Evolutionary conservation across 2,329 filamentous ascomycete species (phyloP).

Genomic region (Bipolaris oryzae): DNA sequence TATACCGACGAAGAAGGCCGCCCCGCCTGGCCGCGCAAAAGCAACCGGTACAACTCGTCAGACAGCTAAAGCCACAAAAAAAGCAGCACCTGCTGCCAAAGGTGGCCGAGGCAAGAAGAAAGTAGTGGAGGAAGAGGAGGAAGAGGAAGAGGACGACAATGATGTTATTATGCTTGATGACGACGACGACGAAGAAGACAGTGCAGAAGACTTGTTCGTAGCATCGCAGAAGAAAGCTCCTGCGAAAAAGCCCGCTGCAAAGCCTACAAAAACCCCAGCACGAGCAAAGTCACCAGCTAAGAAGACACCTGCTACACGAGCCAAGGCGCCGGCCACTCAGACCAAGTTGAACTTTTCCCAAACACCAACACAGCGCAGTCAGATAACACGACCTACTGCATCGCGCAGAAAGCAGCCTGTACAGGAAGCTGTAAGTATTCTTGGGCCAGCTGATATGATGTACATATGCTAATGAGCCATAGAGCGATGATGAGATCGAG

Average conservation of each 20-base stretch:
- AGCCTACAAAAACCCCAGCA: constrained; percentile 20
- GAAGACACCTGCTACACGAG: constrained; percentile 29
- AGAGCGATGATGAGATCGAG: constrained; percentile 52
- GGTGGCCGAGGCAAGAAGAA: constrained; percentile 50
- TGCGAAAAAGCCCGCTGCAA: constrained; percentile 35
- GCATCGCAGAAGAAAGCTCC: constrained; percentile 37
- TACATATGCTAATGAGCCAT: constrained; percentile 12
- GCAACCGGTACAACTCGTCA: constrained; percentile 47
- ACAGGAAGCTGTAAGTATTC: constrained; percentile 49
- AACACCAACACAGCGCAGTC: constrained; percentile 42
- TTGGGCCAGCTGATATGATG: not conserved
- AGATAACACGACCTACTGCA: constrained; percentile 31
- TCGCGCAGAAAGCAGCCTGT: constrained; percentile 37
- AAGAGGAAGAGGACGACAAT: constrained; percentile 48
- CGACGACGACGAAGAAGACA: constrained; percentile 56
- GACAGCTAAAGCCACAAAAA: constrained; percentile 37
- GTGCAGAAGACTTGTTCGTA: constrained; percentile 54
- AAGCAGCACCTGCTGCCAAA: constrained; percentile 42
- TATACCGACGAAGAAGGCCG: constrained; percentile 46
- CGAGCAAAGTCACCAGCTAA: constrained; percentile 36
- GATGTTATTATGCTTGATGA: constrained; percentile 55
- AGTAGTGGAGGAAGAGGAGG: constrained; percentile 52
- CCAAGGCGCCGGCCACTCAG: constrained; percentile 41
- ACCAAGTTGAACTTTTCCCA: constrained; percentile 53
- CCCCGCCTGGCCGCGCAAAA: constrained; percentile 55